A percentile compares a stretch with the other conserved stretches of the same genome.
Evolutionary conservation across 768 basidiomycete genomes (phyloP).

Genomic region (Lepiota brunneoincarnata): DNA sequence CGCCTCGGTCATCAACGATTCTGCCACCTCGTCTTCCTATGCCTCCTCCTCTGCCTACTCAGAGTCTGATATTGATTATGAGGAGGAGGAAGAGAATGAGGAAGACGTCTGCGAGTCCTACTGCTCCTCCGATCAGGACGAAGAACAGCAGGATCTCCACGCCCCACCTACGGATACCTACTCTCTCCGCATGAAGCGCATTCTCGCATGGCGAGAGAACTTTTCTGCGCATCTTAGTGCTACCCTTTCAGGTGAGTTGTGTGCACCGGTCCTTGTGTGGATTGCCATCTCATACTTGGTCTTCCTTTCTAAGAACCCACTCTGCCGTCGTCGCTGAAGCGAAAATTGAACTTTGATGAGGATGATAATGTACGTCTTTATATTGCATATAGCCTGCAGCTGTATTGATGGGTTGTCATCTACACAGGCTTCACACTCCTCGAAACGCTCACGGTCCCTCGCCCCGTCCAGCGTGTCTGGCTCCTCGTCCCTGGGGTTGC

Average conservation of each 20-base stretch:
- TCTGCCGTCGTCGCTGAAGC: slow-evolving; percentile 39
- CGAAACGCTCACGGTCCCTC: slow-evolving; percentile 55
- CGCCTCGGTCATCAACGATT: slow-evolving; percentile 34
- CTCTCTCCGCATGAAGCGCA: slow-evolving; percentile 56
- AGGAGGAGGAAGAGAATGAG: slow-evolving; percentile 30
- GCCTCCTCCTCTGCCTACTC: slow-evolving; percentile 35
- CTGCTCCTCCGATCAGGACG: slow-evolving; percentile 57
- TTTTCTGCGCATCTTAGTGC: slow-evolving; percentile 43
- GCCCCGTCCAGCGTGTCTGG: slow-evolving; percentile 30
- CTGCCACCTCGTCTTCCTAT: slow-evolving; percentile 36
- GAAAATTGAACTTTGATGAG: slow-evolving; percentile 52
- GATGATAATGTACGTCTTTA: slow-evolving; percentile 31
- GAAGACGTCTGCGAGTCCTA: slow-evolving; percentile 59
- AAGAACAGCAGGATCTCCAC: neutral
- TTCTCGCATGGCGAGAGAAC: slow-evolving; percentile 69
- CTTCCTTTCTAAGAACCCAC: slow-evolving; percentile 23
- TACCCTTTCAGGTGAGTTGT: slow-evolving; percentile 36
- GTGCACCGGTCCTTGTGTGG: slow-evolving; percentile 3
- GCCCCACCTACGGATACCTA: slow-evolving; percentile 42
- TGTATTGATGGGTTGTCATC: slow-evolving; percentile 16
- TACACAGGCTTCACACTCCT: slow-evolving; percentile 46
- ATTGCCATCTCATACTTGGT: slow-evolving; percentile 5
- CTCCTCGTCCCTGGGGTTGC: slow-evolving; percentile 37
- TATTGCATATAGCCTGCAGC: neutral
- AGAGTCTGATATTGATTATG: slow-evolving; percentile 25